Base-by-base conservation (phyloP, 2,329 filamentous ascomycete genomes). In the Aspergillus carbonarius region DNA sequence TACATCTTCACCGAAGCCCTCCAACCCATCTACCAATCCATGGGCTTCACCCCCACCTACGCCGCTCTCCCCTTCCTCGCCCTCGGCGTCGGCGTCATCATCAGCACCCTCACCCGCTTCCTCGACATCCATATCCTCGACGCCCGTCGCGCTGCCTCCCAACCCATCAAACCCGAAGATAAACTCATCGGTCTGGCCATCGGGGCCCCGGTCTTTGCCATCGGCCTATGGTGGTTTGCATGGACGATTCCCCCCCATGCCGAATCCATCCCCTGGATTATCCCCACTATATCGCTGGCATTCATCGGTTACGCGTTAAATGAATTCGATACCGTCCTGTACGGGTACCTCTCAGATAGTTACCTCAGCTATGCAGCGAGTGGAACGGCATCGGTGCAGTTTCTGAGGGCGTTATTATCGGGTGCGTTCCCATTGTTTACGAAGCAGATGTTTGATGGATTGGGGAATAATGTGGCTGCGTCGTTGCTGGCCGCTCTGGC, bases 1-100 rank as follows among this genome's bases (percentile, higher is more conserved):
- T 82, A 81, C 57, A 72, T 82, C 7, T 79, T 81, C 60, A 77
- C 79, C 1, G 79, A 81, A 64, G 73, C 76, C 0, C 61, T 81
- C 0, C 68, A 71, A 1, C 63, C 71, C 0, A 72, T 82, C 3
- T 82, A 79, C 63, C 55, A 69, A 30, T 67, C 69, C 4, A 64
- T 76, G 52, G 70, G 72, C 4, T 73, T 80, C 61, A 61, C 67
- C 2, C 55, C 60, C 1, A 63, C 71, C 1, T 63, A 75, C 4
- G 65, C 78, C 0, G 78, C 74, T 0, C 66, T 81, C 0, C 70
- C 75, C 0, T 80, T 81, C 54, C 61, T 80, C 10, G 71, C 76
- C 1, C 71, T 79, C 17, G 71, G 65, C 0, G 57, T 78, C 0
- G 81, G 81, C 3, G 71, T 78, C 1, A 39, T 74, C 8, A 64